A percentile compares a stretch with the other conserved stretches of the same genome.
Conservation (phyloP, 106 monocot species). For the Narthecium ossifragum region DNA sequence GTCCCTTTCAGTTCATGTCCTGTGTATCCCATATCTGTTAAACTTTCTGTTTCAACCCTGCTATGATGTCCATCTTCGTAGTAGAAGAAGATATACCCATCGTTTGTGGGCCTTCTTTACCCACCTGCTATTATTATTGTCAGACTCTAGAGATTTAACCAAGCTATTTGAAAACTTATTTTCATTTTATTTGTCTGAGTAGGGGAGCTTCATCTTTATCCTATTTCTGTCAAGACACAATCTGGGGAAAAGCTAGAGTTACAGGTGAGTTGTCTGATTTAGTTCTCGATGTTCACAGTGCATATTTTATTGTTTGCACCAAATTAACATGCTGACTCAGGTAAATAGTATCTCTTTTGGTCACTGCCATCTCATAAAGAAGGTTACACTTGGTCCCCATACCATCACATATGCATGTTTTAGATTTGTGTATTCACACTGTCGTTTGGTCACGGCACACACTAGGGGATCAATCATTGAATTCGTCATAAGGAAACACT, state of each 20-base stretch:
- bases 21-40: not conserved
- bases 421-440: not conserved
- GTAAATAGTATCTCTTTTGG: too few relatives aligned
- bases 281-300: not conserved
- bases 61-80: too few relatives aligned
- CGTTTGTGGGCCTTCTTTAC: not conserved
- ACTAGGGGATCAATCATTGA: too few relatives aligned
- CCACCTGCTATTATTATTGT: not conserved
- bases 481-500: too few relatives aligned
- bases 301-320: not conserved
- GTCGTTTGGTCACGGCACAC: not conserved
- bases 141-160: not conserved
- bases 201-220: constrained; percentile 35
- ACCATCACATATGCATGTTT: too few relatives aligned
- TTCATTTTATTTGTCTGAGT: not conserved
- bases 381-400: too few relatives aligned
- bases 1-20: too few relatives aligned
- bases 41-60: not conserved
- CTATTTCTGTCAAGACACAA: constrained; percentile 32
- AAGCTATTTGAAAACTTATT: not conserved
- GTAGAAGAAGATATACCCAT: not conserved
- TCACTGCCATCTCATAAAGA: too few relatives aligned
- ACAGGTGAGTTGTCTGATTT: constrained; percentile 19
- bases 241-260: constrained; percentile 37
- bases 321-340: not conserved